Percentiles rank a stretch among this genome's conserved stretches.
Conservation (phyloP, 2,329 filamentous ascomycete species). For the Neopestalotiopsis sp. region DNA sequence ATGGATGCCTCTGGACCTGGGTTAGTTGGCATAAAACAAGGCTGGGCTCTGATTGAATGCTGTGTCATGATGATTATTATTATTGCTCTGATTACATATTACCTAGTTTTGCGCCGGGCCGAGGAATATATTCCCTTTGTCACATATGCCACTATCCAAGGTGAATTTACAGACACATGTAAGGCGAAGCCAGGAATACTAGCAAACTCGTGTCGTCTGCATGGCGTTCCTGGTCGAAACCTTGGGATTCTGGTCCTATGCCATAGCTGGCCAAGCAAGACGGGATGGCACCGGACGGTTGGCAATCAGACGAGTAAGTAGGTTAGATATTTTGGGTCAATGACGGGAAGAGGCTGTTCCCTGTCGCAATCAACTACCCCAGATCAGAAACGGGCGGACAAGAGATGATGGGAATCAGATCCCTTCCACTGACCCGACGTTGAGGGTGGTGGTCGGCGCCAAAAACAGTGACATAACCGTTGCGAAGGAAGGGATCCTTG, state of each 20-base stretch:
- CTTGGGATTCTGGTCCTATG: neutral
- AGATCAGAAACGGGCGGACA: neutral
- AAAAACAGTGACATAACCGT: neutral
- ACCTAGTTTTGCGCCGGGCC: neutral
- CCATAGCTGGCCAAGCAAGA: neutral
- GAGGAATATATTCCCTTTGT: neutral
- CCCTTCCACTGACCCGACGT: neutral
- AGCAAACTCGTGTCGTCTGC: neutral
- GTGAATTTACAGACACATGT: neutral
- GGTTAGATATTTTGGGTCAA: neutral
- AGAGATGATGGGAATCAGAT: neutral
- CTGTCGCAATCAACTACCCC: neutral
- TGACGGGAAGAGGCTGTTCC: neutral
- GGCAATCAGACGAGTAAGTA: neutral
- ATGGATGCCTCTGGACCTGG: neutral
- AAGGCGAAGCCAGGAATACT: neutral
- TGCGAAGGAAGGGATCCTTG: neutral
- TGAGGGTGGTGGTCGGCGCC: neutral
- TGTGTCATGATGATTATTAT: neutral
- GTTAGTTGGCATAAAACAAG: neutral
- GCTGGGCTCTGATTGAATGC: neutral
- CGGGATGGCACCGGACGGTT: neutral
- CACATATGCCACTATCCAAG: neutral
- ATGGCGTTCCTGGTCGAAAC: neutral
- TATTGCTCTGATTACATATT: neutral